Conservation (phyloP, 2,329 filamentous ascomycete species). For the Fusarium sp. region DNA sequence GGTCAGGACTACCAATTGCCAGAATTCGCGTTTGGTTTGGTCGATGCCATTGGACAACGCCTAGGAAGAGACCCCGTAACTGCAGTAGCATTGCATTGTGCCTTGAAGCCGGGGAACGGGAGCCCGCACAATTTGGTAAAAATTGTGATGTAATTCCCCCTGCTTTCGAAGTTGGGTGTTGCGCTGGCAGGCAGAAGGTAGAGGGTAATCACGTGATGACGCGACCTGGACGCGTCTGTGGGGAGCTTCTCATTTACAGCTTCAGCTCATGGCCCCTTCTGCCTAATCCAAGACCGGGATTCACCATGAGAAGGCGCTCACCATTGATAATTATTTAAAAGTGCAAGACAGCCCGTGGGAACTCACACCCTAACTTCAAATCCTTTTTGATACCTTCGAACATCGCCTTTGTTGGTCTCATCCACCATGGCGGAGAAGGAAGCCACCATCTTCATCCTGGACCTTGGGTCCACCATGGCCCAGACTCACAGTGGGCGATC, state of each 20-base stretch:
- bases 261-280: constrained; percentile 39
- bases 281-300: constrained; percentile 43
- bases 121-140: background rate
- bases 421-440: constrained; percentile 88
- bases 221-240: constrained; percentile 45
- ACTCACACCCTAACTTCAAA: background rate
- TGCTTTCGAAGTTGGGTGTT: background rate
- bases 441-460: constrained; percentile 90
- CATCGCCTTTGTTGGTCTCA: background rate
- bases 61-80: background rate
- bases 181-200: background rate
- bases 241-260: constrained; percentile 20
- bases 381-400: background rate
- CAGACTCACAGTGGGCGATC: constrained; percentile 76
- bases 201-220: constrained; percentile 47
- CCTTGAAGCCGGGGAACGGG: background rate
- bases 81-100: background rate
- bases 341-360: background rate
- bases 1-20: background rate
- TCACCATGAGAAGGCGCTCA: constrained; percentile 31
- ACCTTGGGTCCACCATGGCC: constrained; percentile 88
- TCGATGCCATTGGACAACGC: background rate
- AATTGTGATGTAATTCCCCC: background rate
- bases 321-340: constrained; percentile 26
- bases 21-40: background rate